A percentile compares a stretch with the other conserved stretches of the same genome.
phyloP scores from a whole-genome alignment of 805 yeast species.

The Schizosaccharomyces osmophilus region DNA sequence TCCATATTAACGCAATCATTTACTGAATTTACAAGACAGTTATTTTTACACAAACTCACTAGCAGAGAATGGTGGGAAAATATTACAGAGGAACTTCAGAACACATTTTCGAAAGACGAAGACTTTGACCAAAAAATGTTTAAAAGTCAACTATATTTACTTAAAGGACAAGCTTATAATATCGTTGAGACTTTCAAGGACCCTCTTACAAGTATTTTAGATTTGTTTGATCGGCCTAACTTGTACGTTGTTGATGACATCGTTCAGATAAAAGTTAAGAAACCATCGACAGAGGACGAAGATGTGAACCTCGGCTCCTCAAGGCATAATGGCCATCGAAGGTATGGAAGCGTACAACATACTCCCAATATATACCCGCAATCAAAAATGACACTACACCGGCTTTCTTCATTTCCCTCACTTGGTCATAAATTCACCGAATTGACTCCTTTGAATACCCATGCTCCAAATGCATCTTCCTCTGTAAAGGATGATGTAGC shows the following conservation, averaged over 20 bases:
- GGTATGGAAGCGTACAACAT: neutral
- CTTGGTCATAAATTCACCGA: too few species aligned
- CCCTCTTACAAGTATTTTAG: slow-evolving; percentile 8
- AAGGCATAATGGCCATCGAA: neutral
- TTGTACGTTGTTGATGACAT: neutral
- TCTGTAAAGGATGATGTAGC: neutral
- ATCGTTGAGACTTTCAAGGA: slow-evolving; percentile 40
- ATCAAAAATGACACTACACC: too few species aligned
- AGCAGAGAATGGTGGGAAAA: slow-evolving; percentile 51
- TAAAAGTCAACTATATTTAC: slow-evolving; percentile 39
- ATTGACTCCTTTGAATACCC: too few species aligned
- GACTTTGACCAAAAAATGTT: slow-evolving; percentile 46
- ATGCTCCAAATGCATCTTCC: too few species aligned
- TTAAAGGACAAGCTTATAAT: slow-evolving; percentile 59
- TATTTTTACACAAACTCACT: slow-evolving; percentile 33
- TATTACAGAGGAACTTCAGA: slow-evolving; percentile 22
- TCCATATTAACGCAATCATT: slow-evolving; percentile 45
- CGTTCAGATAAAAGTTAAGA: neutral
- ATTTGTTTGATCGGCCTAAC: neutral
- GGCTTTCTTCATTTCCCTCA: too few species aligned
- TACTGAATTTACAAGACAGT: slow-evolving; percentile 27
- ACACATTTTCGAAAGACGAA: slow-evolving; percentile 27
- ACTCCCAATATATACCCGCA: neutral
- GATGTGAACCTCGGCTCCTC: neutral
- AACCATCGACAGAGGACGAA: neutral